These are phyloP conservation scores for Aspergillus ostianus DNA, from an alignment of 495 filamentous ascomycete species.

Conservation along the genomic window DNA sequence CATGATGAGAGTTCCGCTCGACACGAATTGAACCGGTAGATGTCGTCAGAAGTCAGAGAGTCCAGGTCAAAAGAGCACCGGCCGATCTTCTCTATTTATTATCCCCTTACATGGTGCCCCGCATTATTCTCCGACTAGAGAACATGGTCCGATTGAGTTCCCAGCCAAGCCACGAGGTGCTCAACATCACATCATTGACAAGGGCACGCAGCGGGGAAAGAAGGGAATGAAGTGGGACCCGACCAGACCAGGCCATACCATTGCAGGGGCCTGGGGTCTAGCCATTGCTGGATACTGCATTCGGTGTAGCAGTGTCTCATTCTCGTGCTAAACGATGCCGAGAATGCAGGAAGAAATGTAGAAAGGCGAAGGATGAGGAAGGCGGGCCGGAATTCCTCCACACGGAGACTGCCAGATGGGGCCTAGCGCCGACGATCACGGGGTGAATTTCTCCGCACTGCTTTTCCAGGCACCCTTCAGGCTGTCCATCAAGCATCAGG, in stretches of 20 bases:
- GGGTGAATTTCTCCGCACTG: constrained; percentile 30
- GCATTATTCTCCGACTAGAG: background rate
- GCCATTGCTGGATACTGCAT: too few species aligned
- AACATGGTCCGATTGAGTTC: background rate
- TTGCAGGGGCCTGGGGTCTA: too few species aligned
- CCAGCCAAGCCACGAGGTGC: constrained; percentile 10
- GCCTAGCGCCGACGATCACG: constrained; percentile 15
- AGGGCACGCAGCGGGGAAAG: constrained; percentile 10
- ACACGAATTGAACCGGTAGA: background rate
- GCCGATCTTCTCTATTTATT: background rate
- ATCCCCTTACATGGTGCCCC: background rate
- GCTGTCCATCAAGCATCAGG: too few species aligned
- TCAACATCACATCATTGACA: background rate
- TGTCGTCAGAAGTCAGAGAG: background rate
- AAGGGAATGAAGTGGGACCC: too few species aligned
- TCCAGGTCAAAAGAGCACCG: background rate
- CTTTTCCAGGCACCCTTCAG: background rate
- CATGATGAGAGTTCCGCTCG: constrained; percentile 19
- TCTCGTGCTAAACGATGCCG: background rate
- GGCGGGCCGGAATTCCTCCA: constrained; percentile 24
- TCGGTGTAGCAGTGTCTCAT: too few species aligned
- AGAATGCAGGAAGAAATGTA: background rate
- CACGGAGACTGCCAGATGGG: constrained; percentile 1
- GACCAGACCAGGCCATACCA: too few species aligned
- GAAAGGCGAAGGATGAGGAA: constrained; percentile 9